Conservation (phyloP, 2,329 filamentous ascomycete species). For the Colletotrichum sp. region DNA sequence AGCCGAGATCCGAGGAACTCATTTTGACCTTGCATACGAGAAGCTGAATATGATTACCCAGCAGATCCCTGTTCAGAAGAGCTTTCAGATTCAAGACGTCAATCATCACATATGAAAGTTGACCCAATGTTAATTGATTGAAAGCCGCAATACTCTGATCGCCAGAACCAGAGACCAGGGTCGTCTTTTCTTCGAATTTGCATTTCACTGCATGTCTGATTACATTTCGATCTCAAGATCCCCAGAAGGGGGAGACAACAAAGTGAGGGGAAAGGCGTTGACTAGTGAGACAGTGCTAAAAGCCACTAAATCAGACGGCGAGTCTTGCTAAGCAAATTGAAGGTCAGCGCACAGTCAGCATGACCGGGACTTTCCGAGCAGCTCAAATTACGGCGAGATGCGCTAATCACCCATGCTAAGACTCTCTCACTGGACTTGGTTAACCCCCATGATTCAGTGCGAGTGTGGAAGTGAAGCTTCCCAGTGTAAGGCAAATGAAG, state of each 20-base stretch:
- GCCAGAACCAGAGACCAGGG: background rate
- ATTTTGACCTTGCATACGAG: background rate
- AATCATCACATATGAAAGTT: background rate
- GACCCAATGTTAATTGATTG: accelerated
- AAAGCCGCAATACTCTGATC: background rate
- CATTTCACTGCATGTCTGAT: background rate
- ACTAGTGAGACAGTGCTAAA: background rate
- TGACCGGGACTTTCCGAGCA: background rate
- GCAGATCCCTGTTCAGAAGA: background rate
- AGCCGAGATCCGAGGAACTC: background rate
- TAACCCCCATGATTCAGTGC: background rate
- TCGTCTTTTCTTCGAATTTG: background rate
- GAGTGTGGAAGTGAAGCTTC: background rate
- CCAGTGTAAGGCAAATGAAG: background rate
- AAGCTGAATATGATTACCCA: background rate
- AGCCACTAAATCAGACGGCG: background rate
- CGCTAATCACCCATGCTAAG: background rate
- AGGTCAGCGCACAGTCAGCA: background rate
- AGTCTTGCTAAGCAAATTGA: background rate
- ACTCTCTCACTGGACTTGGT: background rate
- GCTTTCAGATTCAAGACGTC: background rate
- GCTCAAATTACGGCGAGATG: background rate
- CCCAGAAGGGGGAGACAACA: background rate
- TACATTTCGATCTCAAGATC: background rate
- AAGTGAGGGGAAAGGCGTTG: background rate